Percentiles rank a stretch among this genome's conserved stretches.
Evolutionary conservation across 2,329 filamentous ascomycete genomes (phyloP).

Genomic region (Cercospora sp.): DNA sequence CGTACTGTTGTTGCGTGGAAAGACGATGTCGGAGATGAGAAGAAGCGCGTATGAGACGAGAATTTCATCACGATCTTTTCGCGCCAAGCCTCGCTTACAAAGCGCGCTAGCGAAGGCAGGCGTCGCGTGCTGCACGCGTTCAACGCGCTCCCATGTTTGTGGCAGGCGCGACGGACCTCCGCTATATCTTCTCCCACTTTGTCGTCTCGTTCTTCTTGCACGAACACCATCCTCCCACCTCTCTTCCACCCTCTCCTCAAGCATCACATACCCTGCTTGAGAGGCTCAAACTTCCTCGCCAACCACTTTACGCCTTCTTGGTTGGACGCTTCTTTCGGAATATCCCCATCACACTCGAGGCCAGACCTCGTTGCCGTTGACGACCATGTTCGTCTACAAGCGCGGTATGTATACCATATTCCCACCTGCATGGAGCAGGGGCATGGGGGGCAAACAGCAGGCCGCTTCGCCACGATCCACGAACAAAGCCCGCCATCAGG

Average conservation of each 20-base stretch:
- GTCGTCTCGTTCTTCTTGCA: slow-evolving; percentile 16
- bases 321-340: slow-evolving; percentile 17
- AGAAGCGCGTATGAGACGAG: background rate
- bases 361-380: slow-evolving; percentile 30
- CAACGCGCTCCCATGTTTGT: slow-evolving; percentile 7
- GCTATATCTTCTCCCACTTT: slow-evolving; percentile 21
- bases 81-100: slow-evolving; percentile 11
- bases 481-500: slow-evolving; percentile 16
- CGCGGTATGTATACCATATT: slow-evolving; percentile 51
- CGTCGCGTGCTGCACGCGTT: slow-evolving; percentile 7
- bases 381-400: slow-evolving; percentile 63
- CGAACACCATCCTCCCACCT: slow-evolving; percentile 20
- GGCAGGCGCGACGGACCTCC: slow-evolving; percentile 11
- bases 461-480: slow-evolving; percentile 11
- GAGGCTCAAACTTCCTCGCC: slow-evolving; percentile 7
- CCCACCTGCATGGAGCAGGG: background rate
- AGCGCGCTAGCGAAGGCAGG: slow-evolving; percentile 11
- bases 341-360: slow-evolving; percentile 23
- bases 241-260: slow-evolving; percentile 13
- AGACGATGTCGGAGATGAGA: slow-evolving; percentile 1
- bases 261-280: slow-evolving; percentile 26
- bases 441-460: background rate
- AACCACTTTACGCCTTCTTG: slow-evolving; percentile 13
- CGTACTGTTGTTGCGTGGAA: background rate
- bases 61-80: slow-evolving; percentile 4